A percentile compares a stretch with the other conserved stretches of the same genome.
Evolutionary conservation across 106 monocot species (phyloP).

Genomic region (Platanthera zijinensis): DNA sequence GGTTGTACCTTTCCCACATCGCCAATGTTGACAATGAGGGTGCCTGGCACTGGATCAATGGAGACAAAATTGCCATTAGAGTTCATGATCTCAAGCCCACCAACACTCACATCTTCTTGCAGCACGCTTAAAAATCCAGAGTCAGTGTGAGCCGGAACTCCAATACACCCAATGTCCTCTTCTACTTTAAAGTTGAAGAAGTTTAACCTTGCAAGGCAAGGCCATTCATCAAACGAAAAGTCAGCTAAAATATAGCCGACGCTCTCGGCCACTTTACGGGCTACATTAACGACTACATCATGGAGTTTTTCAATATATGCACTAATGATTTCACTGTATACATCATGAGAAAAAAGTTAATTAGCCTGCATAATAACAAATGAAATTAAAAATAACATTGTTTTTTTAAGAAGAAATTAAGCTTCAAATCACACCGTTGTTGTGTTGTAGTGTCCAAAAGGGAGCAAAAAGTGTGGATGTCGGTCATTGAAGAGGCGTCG

Average conservation of each 20-base stretch:
- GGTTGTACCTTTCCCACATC: conserved; percentile 43
- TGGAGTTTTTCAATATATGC: conserved; percentile 31
- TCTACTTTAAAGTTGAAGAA: conserved; percentile 29
- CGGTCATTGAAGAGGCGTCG: conserved; percentile 26
- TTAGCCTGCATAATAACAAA: background rate
- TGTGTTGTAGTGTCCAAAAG: conserved; percentile 20
- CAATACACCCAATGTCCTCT: conserved; percentile 36
- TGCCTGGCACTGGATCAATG: conserved; percentile 47
- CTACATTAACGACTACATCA: conserved; percentile 17
- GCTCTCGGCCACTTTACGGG: conserved; percentile 38
- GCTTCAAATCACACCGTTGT: conserved; percentile 13
- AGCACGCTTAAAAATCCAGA: conserved; percentile 49
- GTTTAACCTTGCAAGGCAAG: conserved; percentile 41
- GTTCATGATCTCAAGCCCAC: conserved; percentile 53
- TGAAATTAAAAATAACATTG: background rate
- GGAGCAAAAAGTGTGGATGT: conserved; percentile 41
- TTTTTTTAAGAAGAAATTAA: background rate
- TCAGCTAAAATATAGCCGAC: conserved; percentile 18
- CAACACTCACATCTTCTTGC: conserved; percentile 51
- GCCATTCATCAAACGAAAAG: conserved; percentile 35
- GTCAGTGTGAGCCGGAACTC: conserved; percentile 49
- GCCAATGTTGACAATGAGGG: conserved; percentile 46
- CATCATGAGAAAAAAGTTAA: background rate
- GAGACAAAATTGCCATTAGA: conserved; percentile 17
- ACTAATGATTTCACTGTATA: conserved; percentile 30